Evolutionary conservation across 176 grass and related monocot species (phyloP), one percentile per base, ranked within the genome.

Genomic region (Musa troglodytarum): DNA sequence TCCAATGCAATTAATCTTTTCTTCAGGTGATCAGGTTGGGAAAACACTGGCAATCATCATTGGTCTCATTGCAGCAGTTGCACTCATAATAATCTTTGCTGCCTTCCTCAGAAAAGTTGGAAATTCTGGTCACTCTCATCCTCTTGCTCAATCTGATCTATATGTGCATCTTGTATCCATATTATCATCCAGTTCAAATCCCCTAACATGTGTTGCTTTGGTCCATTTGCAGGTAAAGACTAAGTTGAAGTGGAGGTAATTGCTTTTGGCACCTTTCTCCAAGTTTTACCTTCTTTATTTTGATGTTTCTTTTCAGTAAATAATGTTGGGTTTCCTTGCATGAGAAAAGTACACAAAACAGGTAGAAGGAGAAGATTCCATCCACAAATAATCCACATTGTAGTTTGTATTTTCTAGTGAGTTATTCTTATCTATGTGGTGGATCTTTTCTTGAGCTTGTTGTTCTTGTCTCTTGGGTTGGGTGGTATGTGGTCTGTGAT

Each of bases 1-100:
- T 43, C 34, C 34, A 43, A 43, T 43, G 34, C 34, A 43, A 43
- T 6, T 43, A 43, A 43, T 4, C 34, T 43, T 43, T 51, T 83
- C 11, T 23, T 67, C 76, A 84, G 82, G 50, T 43, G 69, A 84
- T 73, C 68, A 79, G 74, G 23, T 68, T 65, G 82, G 76, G 61
- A 79, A 84, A 84, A 84, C 69, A 9, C 34, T 74, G 69, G 82
- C 82, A 43, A 84, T 84, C 49, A 74, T 79, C 22, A 74, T 84
- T 66, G 82, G 82, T 15, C 23, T 84, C 16, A 79, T 84, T n/a
- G 69, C 59, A 16, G 82, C 69, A 61, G 69, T 84, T 79, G 82
- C 76, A 65, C 75, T 84, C 70, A 52, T 84, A 50, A 84, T 84
- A 63, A 20, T 74, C 9, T 79, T 84, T 50, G 9, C 74, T 20